Percentiles rank a stretch among this genome's conserved stretches.
Evolutionary conservation across 1,284 basidiomycete species (phyloP).

Genomic region (Ganoderma sinense): DNA sequence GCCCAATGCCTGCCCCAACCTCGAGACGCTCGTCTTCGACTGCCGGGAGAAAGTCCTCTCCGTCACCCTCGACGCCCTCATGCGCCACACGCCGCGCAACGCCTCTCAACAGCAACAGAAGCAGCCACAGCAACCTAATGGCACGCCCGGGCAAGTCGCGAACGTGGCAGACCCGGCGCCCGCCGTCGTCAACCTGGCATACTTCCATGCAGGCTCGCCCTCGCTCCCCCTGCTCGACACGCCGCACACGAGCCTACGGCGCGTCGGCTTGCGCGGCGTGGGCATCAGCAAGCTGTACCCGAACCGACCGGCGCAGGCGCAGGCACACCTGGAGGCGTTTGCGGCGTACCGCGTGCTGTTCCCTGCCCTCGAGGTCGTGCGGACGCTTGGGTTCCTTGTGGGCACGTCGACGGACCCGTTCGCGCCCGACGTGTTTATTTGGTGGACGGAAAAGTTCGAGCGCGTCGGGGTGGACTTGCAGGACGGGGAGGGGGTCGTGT

Average conservation of each 20-base stretch:
- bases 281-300: constrained; percentile 51
- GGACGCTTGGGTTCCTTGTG: constrained; percentile 54
- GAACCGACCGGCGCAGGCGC: constrained; percentile 44
- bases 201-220: constrained; percentile 29
- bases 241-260: constrained; percentile 49
- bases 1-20: constrained; percentile 50
- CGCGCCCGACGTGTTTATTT: constrained; percentile 58
- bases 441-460: constrained; percentile 62
- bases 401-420: constrained; percentile 51
- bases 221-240: constrained; percentile 37
- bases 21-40: constrained; percentile 51
- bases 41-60: constrained; percentile 32
- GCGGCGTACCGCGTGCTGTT: constrained; percentile 44
- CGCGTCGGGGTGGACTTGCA: constrained; percentile 55
- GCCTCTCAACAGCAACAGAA: not conserved
- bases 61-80: constrained; percentile 16
- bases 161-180: not conserved
- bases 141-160: not conserved
- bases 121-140: not conserved
- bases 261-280: constrained; percentile 54
- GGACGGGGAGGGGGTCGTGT: constrained; percentile 61
- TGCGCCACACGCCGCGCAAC: constrained; percentile 17
- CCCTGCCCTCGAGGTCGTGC: constrained; percentile 53
- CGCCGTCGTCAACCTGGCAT: constrained; percentile 8
- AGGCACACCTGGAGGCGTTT: constrained; percentile 52